Evolutionary conservation across 2,329 filamentous ascomycete genomes (phyloP), one percentile per base, ranked within the genome.

Genomic region (Teratosphaeria epicoccoides): DNA sequence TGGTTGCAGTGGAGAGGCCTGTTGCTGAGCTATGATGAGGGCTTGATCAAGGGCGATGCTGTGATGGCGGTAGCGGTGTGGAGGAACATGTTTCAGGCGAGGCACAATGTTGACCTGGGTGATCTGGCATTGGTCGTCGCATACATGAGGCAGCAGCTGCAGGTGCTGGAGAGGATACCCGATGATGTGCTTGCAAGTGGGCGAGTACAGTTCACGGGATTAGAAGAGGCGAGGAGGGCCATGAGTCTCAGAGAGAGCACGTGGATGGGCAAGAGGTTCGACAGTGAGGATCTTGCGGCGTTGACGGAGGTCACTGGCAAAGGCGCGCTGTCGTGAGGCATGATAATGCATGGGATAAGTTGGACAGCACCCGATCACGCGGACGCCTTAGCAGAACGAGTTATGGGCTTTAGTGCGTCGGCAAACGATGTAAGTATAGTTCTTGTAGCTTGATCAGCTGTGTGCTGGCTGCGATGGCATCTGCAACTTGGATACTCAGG

Each of bases 1-100:
- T 97, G 93, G 63, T 76, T 89, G 54, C 89, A 95, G 71, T 98
- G 91, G 88, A 83, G 93, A 51, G 93, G 90, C 25, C 75, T 90
- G 50, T 76, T 95, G 22, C 78, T 89, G 6, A 87, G 88, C 1
- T 93, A 90, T 67, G 88, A 94, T 66, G 87, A 93, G 72, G 88
- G 86, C 0, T 66, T 94, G 44, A 76, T 83, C 59, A 84, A 83
- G 68, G 85, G 85, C 9, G 88, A 94, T 66, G 83, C 86, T 12
- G 80, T 87, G 51, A 76, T 93, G 12, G 87, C 84, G 3, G 77
- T 85, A 43, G 93, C 93, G 7, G 76, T 98, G 46, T 98, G 93
- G 93, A 79, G 93, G 63, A 97, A 97, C 70, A 66, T 98, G 51
- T 95, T 88, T 76, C 89, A 91, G 72, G 88, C 81, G 22, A 74